Base-by-base conservation (phyloP, 495 filamentous ascomycete species). In the Penicillium coffeae region DNA sequence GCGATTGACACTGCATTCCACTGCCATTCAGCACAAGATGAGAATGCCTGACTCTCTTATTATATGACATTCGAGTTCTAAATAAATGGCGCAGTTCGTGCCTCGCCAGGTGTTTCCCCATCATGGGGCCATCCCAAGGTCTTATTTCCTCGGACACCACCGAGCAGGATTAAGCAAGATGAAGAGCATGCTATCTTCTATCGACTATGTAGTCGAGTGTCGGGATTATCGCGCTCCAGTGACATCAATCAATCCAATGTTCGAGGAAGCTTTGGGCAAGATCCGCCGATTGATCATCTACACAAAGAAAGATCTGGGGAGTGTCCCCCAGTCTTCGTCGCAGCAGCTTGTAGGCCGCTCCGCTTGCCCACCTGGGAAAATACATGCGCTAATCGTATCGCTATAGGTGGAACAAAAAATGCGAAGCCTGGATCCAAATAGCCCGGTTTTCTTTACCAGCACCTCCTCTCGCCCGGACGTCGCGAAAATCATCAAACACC, bases 141-240 rank as follows among this genome's bases (percentile, higher is more conserved):
- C 94, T 47, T 99, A 96, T 74, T 99, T 86, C 76, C 81, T 97
- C n/a, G 93, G 93, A 47, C 93, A 99, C 65, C 93, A 99, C 74
- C 76, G 78, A 37, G 75, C 86, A 30, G 93, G 87, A n/a, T 73
- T 97, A 16, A 71, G 72, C 15, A 85, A 86, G 63, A 97, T 99
- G 87, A 88, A 87, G 66, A 82, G 81, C 47, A 76, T 86, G 70
- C 80, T 99, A 38, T 81, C 82, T 37, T 78, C 82, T 39, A 87
- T 95, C 47, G 87, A 90, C 53, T 84, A 97, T 38, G 81, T 99
- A 41, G 81, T 99, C 47, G 93, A 99, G 69, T 96, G 91, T 68
- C 87, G 93, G 43, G 93, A 99, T 69, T 92, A 88, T 62, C 85
- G 93, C 32, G 81, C 94, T 6, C 93, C 93, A 2, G 65, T 96